Evolutionary conservation across 1,139 yeast species (phyloP).

Genomic region (Meyerozyma smithsonii): DNA sequence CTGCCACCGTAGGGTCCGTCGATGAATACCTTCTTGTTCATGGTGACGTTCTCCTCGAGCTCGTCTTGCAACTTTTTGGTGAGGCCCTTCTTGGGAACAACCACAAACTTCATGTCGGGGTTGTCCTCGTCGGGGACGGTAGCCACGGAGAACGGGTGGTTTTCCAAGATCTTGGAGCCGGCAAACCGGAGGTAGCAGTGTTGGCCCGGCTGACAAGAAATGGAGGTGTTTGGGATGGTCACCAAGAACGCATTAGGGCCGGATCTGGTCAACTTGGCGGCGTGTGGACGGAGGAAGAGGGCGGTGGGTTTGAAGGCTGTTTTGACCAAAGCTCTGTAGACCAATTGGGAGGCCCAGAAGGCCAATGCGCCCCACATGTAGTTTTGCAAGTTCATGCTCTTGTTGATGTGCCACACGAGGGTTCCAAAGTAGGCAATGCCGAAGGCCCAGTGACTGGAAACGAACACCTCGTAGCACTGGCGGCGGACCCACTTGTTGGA

Average conservation of each 20-base stretch:
- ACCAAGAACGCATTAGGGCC: constrained; percentile 38
- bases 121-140: constrained; percentile 27
- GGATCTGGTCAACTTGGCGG: constrained; percentile 30
- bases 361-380: constrained; percentile 56
- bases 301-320: constrained; percentile 44
- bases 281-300: constrained; percentile 43
- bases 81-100: constrained; percentile 50
- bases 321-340: constrained; percentile 49
- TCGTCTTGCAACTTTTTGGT: constrained; percentile 31
- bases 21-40: constrained; percentile 33
- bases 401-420: constrained; percentile 47
- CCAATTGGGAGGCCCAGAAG: constrained; percentile 49
- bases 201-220: constrained; percentile 57
- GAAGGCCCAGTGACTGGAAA: constrained; percentile 55
- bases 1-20: constrained; percentile 70
- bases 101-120: constrained; percentile 40
- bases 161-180: constrained; percentile 44
- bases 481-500: constrained; percentile 44
- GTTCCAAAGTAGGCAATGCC: constrained; percentile 53
- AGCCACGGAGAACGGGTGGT: constrained; percentile 59
- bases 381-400: constrained; percentile 33
- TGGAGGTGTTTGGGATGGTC: constrained; percentile 27
- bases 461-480: constrained; percentile 46
- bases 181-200: constrained; percentile 52
- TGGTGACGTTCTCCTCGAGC: constrained; percentile 19